Evolutionary conservation across 2,329 filamentous ascomycete species (phyloP).

Genomic region (Aspergillus udagawae): DNA sequence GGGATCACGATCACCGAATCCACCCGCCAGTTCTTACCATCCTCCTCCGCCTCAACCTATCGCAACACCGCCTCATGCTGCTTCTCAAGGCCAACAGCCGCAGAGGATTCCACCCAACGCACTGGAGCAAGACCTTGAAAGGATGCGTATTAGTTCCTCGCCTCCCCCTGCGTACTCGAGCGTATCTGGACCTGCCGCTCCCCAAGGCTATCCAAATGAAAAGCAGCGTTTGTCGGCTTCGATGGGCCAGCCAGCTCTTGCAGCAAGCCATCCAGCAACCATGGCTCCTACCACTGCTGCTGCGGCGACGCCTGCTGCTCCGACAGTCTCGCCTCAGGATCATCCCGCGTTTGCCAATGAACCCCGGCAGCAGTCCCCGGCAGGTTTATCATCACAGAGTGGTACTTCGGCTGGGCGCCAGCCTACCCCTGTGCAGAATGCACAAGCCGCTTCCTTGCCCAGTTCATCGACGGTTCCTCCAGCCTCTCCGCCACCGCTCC

Average conservation of each 20-base stretch:
- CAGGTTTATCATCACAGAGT: slow-evolving; percentile 38
- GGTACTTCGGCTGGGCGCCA: slow-evolving; percentile 24
- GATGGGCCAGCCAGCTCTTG: slow-evolving; percentile 10
- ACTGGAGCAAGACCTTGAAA: slow-evolving; percentile 81
- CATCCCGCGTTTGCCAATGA: slow-evolving; percentile 94
- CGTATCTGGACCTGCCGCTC: slow-evolving; percentile 51
- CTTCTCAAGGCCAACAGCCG: slow-evolving; percentile 18
- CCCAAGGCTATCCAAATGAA: slow-evolving; percentile 67
- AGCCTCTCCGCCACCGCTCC: slow-evolving; percentile 83
- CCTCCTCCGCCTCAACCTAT: slow-evolving; percentile 23
- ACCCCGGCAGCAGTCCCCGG: slow-evolving; percentile 47
- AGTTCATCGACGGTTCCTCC: slow-evolving; percentile 54
- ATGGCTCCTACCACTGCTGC: slow-evolving; percentile 18
- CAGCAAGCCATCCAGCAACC: slow-evolving; percentile 24
- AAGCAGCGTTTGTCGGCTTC: slow-evolving; percentile 57
- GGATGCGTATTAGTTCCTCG: slow-evolving; percentile 73
- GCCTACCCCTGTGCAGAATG: slow-evolving; percentile 16
- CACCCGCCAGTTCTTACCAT: slow-evolving; percentile 34
- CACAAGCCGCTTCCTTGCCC: slow-evolving; percentile 29
- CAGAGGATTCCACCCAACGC: slow-evolving; percentile 58
- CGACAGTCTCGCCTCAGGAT: slow-evolving; percentile 44
- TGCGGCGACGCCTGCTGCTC: slow-evolving; percentile 20
- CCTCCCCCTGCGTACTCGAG: slow-evolving; percentile 95
- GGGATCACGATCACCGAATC: slow-evolving; percentile 40
- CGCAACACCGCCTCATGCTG: slow-evolving; percentile 18